phyloP scores from a whole-genome alignment of 306 rosid species.

The Neltuma alba region DNA sequence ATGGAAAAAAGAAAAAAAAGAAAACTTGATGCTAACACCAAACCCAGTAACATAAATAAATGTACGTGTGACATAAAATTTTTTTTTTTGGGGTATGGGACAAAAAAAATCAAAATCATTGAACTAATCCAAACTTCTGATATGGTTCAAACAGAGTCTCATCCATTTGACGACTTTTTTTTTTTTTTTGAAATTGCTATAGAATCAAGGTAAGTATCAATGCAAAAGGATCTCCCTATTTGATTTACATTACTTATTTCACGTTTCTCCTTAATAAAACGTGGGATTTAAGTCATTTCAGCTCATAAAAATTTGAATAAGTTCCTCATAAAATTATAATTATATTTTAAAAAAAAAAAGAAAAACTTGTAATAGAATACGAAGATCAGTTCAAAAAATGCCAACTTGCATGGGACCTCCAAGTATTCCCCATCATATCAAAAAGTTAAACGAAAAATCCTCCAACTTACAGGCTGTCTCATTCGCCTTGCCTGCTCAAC shows the following conservation, averaged over 20 bases:
- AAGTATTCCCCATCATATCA: neutral
- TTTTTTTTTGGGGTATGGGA: too few relatives aligned
- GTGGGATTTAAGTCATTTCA: neutral
- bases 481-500: constrained; percentile 22
- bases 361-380: neutral
- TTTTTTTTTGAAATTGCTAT: neutral
- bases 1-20: too few relatives aligned
- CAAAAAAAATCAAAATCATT: too few relatives aligned
- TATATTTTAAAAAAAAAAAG: neutral
- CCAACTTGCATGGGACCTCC: constrained; percentile 10
- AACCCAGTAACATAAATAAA: too few relatives aligned
- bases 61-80: too few relatives aligned
- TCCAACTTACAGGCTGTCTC: constrained; percentile 46
- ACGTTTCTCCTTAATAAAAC: neutral
- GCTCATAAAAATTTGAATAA: neutral
- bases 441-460: neutral
- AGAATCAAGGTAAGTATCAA: neutral
- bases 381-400: neutral
- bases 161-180: neutral
- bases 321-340: neutral
- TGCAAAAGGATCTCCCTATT: neutral
- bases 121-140: neutral
- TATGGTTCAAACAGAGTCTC: neutral
- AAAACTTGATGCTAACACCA: too few relatives aligned
- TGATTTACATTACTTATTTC: neutral